These are phyloP conservation scores for Xerocomus cyaneibrunnescens DNA, from an alignment of 1,284 basidiomycete species.

Conservation along the genomic window DNA sequence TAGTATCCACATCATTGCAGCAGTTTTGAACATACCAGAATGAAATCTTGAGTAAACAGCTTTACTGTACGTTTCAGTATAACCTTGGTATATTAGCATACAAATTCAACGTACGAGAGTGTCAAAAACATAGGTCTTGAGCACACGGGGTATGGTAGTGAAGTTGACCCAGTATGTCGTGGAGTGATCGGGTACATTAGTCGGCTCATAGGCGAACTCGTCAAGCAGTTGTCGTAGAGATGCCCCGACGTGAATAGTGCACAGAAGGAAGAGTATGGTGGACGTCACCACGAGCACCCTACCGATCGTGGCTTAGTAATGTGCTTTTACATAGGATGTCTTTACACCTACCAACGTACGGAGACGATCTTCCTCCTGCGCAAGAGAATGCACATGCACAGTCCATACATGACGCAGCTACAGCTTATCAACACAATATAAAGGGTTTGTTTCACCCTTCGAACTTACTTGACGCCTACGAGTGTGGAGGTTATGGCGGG, in stretches of 20 bases:
- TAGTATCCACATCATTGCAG: not conserved
- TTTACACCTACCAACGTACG: not conserved
- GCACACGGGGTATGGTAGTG: too few relatives aligned
- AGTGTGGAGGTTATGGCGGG: too few relatives aligned
- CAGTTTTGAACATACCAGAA: not conserved
- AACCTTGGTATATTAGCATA: too few relatives aligned
- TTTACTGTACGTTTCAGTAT: not conserved
- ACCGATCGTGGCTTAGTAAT: not conserved
- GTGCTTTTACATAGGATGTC: not conserved
- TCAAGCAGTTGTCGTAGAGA: slow-evolving; percentile 7
- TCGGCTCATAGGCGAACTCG: not conserved
- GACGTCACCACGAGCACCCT: slow-evolving; percentile 3
- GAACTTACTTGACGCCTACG: slow-evolving; percentile 5
- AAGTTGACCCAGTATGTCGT: not conserved
- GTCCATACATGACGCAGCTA: slow-evolving; percentile 1
- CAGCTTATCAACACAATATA: not conserved
- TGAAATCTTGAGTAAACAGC: not conserved
- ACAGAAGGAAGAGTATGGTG: slow-evolving; percentile 1
- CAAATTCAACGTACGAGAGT: not conserved
- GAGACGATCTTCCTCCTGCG: not conserved
- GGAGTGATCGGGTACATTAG: not conserved
- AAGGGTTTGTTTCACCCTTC: not conserved
- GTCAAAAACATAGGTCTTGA: not conserved
- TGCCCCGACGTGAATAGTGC: not conserved
- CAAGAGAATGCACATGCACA: not conserved